Evolutionary conservation across 106 monocot species (phyloP), one percentile per base, ranked within the genome.

Genomic region (Dendrobium catenatum): DNA sequence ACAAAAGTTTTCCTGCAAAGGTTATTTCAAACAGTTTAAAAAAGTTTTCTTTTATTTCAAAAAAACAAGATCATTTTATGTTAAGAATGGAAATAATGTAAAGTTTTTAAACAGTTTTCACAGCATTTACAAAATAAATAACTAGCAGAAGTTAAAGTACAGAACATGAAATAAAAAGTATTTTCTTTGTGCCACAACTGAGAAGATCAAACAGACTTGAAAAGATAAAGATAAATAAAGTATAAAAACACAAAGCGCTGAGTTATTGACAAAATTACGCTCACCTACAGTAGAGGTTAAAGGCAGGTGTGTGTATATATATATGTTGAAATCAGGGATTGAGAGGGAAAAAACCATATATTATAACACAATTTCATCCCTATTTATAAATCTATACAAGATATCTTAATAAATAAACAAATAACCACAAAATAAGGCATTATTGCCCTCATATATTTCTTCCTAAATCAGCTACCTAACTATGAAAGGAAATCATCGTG

Each of bases 1-100:
- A 43, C 13, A 33, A 70, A 37, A 33, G 24, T 26, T 26, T 26
- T 26, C 90, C 96, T 97, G 86, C 75, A 87, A 55, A 79, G 79
- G 44, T 19, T 44, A 1, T 2, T 16, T 70, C 20, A 33, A 74
- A 74, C 4, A 42, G 74, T 20, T 74, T 44, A 43, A 3, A 33
- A 70, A 37, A 33, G 24, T 66, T 66, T 37, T 33, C 0, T 29
- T 29, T 15, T 37, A 70, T 4, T 16, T 13, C 70, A 70, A 70
- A 61, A 70, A 66, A 9, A 26, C 5, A 66, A 66, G 15, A 70
- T 9, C 37, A 70, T 70, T 33, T 33, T 33, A 13, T 33, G 33
- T 15, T 37, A 70, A 31, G 33, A 70, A 70, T 27, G 11, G 27
- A 73, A 4, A 11, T 73, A 42, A 17, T 40, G 8, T 41, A 73